Evolutionary conservation across 2,329 filamentous ascomycete species (phyloP), one percentile per base, ranked within the genome.

Genomic region (Atkinsonella hypoxylon): DNA sequence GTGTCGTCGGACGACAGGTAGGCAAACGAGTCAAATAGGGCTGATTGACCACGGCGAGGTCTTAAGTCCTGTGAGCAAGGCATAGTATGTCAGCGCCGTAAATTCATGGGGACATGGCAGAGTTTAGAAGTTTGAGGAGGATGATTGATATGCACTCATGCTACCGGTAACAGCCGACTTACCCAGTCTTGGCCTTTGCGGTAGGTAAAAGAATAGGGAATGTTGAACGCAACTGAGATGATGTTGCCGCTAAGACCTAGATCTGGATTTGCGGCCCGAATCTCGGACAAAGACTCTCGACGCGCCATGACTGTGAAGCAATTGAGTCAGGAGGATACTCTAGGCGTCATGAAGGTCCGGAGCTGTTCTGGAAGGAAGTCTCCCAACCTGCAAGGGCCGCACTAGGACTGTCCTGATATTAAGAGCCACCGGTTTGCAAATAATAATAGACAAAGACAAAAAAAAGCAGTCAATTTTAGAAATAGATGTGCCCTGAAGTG

Each of bases 11-110:
- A 94, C 3, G 89, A 87, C 43, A 97, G 81, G 67, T 94, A 84
- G 51, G 84, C 80, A 62, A 97, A 89, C 10, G 89, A 90, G 66
- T 96, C 89, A 68, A 94, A 94, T 34, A 97, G 77, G 15, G 91
- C 89, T 12, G 91, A 96, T 52, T 90, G 91, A 50, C 91, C 91
- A 54, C 85, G 85, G 26, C 90, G 86, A 54, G 82, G 74, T 59
- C 80, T 81, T 50, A 96, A 71, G 62, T 87, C 81, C 87, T 91
- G 55, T 22, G 11, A 26, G 42, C 18, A 18, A 45, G 12, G 48
- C 22, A 46, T 40, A 26, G 8, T 11, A n/a, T 45, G 45, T 47
- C 40, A 47, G 45, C 31, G 18, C 31, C 20, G 34, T 13, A 12
- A 15, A 32, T 11, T 12, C 42, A 2, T 36, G 39, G 13, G 11